These are phyloP conservation scores for Malus orientalis DNA, from an alignment of 306 rosid genomes.

Conservation along the genomic window DNA sequence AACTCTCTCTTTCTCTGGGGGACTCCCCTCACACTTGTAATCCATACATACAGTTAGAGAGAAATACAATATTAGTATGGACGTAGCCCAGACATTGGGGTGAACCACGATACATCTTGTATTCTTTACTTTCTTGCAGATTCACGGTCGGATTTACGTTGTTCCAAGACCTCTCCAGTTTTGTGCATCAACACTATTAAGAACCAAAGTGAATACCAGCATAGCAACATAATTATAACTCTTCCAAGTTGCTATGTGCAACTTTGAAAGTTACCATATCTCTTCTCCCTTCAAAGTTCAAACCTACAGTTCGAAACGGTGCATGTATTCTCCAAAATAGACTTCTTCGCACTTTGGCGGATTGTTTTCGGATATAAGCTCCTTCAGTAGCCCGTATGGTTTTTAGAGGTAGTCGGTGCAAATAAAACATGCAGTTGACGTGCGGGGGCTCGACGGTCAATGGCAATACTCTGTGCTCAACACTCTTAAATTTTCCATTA, in stretches of 20 bases:
- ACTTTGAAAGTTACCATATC: neutral
- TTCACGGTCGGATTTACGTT: too few relatives aligned
- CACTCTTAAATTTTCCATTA: constrained; percentile 10
- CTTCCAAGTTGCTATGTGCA: neutral
- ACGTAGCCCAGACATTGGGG: too few relatives aligned
- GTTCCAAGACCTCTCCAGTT: too few relatives aligned
- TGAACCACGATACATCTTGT: too few relatives aligned
- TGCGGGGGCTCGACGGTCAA: neutral
- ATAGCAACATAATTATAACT: neutral
- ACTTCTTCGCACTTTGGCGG: constrained; percentile 1
- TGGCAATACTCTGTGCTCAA: neutral
- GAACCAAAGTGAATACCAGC: too few relatives aligned
- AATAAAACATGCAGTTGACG: constrained; percentile 15
- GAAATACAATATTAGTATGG: too few relatives aligned
- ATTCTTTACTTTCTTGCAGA: too few relatives aligned
- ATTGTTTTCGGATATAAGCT: constrained; percentile 7
- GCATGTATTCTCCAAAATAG: neutral
- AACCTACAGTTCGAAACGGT: neutral
- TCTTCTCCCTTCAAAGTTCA: neutral
- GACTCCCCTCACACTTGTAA: too few relatives aligned
- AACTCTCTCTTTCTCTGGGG: too few relatives aligned
- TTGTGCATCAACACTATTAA: neutral
- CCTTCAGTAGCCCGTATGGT: constrained; percentile 9
- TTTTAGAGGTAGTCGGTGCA: neutral
- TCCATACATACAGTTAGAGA: too few relatives aligned